Evolutionary conservation across 495 filamentous ascomycete species (phyloP), one percentile per base, ranked within the genome.

Genomic region (Aeminium ludgeri): DNA sequence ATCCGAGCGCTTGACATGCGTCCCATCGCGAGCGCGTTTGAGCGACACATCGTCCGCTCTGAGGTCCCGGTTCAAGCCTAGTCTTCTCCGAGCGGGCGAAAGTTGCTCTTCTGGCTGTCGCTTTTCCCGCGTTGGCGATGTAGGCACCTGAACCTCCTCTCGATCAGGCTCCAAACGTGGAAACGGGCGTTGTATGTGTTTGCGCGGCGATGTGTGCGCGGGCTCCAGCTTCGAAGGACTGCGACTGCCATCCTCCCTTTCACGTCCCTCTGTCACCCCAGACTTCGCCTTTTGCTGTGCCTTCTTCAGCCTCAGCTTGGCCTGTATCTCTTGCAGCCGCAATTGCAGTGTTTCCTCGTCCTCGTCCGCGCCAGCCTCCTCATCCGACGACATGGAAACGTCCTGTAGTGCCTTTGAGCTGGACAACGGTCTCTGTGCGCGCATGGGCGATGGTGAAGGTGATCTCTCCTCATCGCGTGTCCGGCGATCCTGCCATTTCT

Each of bases 41-140:
- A 97, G 59, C 3, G 87, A 95, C 30, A 97, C 70, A 54, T 94
- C 84, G 30, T 69, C 72, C 5, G 79, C 86, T 45, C 68, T 80
- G 30, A 83, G 65, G 1, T 84, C 84, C 54, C 89, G 91, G 55
- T 94, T 86, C 34, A 97, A 91, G 2, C 91, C 89, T 10, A 97
- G 59, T 8, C 85, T 53, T 16, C 84, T 72, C 46, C 91, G 69
- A 18, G 78, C 73, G 8, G 89, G 89, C 3, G 85, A 93, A 31
- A 62, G 70, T n/a, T 74, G 76, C 3, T 70, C 43, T 12, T 17
- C 61, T 10, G 66, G 56, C 0, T 59, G 44, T 7, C 63, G 60
- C 11, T 59, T 55, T 43, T 70, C 69, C 48, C 65, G 67, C 10
- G 75, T 67, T 1, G 89, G 89, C 4, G 87, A 95, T 0, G 80